Percentiles rank a stretch among this genome's conserved stretches.
These are phyloP conservation scores for Chrysophaeum taylorii DNA, from an alignment of 352 stramenopile genomes.

Conservation along the genomic window DNA sequence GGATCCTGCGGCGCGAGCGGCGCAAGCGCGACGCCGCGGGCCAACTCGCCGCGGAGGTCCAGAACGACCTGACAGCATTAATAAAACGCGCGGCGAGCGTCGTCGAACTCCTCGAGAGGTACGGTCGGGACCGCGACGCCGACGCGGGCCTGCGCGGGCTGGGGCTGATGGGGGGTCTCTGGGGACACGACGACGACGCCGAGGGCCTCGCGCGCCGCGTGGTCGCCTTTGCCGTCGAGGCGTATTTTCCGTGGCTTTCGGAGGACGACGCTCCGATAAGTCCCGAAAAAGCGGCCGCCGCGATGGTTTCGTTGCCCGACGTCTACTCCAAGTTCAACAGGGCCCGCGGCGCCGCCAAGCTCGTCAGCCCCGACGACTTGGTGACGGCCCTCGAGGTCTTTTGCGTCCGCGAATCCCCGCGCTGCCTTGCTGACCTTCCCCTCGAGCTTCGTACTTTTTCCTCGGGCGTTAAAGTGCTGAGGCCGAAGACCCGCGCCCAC, in stretches of 20 bases:
- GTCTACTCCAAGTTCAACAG: not conserved
- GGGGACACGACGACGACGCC: not conserved
- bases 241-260: too few species aligned
- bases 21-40: not conserved
- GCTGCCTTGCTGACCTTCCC: not conserved
- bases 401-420: too few species aligned
- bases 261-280: too few species aligned
- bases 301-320: not conserved
- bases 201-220: not conserved
- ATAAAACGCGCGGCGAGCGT: not conserved
- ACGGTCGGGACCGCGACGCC: not conserved
- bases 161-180: too few species aligned
- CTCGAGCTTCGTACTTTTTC: not conserved
- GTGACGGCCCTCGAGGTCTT: too few species aligned
- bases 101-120: not conserved
- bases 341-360: not conserved
- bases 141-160: too few species aligned
- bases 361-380: slow-evolving; percentile 8
- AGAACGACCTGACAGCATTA: not conserved
- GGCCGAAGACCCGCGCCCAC: not conserved
- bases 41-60: not conserved
- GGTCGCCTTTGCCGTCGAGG: not conserved
- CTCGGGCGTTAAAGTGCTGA: not conserved
- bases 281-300: too few species aligned
- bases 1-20: not conserved